Conservation (phyloP, 2,329 filamentous ascomycete genomes). For the Arachnomyces sp. region DNA sequence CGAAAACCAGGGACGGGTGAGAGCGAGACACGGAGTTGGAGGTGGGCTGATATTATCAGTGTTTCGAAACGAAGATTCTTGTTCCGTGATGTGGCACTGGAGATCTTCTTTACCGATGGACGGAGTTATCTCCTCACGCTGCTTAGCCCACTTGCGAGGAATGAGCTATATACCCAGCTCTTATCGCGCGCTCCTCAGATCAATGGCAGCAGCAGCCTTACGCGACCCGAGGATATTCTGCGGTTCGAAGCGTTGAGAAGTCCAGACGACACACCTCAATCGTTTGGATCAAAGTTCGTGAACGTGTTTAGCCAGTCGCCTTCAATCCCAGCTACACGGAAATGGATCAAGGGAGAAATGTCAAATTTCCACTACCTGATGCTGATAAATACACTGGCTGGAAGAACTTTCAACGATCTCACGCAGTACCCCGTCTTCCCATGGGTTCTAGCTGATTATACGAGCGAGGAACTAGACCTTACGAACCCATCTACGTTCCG, state of each 20-base stretch:
- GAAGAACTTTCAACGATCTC: constrained; percentile 92
- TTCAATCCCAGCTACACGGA: constrained; percentile 74
- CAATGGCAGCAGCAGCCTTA: constrained; percentile 57
- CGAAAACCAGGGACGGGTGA: constrained; percentile 49
- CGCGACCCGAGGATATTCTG: constrained; percentile 83
- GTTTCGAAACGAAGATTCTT: constrained; percentile 92
- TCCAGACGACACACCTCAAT: constrained; percentile 54
- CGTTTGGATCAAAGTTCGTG: constrained; percentile 78
- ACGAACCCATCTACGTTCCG: constrained; percentile 77
- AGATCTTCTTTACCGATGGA: constrained; percentile 94
- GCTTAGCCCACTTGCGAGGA: constrained; percentile 62
- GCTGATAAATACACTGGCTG: constrained; percentile 96
- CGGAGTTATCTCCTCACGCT: constrained; percentile 88
- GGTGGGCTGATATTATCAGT: constrained; percentile 88
- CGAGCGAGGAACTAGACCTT: constrained; percentile 82
- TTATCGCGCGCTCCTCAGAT: constrained; percentile 72
- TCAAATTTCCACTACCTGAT: constrained; percentile 99
- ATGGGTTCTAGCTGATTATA: constrained; percentile 94
- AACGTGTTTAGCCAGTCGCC: constrained; percentile 81
- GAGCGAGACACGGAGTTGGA: constrained; percentile 83
- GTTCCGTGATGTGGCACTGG: constrained; percentile 91
- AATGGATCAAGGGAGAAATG: constrained; percentile 88
- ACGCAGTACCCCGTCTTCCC: constrained; percentile 98
- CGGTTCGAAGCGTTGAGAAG: constrained; percentile 75
- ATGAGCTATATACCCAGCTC: constrained; percentile 73